Conservation (phyloP, 768 basidiomycete species). For the Russula brevipes region DNA sequence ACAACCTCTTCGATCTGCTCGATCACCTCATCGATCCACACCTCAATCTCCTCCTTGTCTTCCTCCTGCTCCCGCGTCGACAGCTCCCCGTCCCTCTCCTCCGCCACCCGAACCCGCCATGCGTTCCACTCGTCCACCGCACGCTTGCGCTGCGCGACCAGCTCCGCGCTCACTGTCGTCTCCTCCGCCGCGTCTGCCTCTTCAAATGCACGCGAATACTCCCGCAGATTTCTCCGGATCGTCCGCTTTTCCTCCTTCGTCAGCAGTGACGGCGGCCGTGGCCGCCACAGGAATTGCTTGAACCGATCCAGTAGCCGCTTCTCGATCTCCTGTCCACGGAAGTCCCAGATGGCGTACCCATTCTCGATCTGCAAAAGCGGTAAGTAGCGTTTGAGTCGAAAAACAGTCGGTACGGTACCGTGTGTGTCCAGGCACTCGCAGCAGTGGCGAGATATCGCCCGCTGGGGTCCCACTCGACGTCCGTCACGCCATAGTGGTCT, state of each 20-base stretch:
- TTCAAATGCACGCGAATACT: constrained; percentile 88
- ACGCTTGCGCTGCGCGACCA: constrained; percentile 82
- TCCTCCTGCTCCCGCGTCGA: constrained; percentile 40
- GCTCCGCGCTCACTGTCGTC: constrained; percentile 89
- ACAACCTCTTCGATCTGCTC: constrained; percentile 79
- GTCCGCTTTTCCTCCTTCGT: constrained; percentile 82
- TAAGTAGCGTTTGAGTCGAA: neutral
- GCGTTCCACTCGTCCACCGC: constrained; percentile 99
- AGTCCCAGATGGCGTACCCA: constrained; percentile 96
- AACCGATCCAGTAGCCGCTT: constrained; percentile 88
- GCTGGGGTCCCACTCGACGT: constrained; percentile 97
- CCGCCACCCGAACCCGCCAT: constrained; percentile 74
- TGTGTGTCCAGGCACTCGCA: constrained; percentile 92
- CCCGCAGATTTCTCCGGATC: constrained; percentile 83
- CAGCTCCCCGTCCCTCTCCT: constrained; percentile 43
- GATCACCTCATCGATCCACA: constrained; percentile 90
- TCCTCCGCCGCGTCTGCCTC: constrained; percentile 97
- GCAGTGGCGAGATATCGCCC: constrained; percentile 90
- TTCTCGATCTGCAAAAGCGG: constrained; percentile 71
- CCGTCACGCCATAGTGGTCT: constrained; percentile 96
- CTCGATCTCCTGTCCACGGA: constrained; percentile 92
- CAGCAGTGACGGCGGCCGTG: constrained; percentile 84
- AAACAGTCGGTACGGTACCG: constrained; percentile 45
- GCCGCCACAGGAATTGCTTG: constrained; percentile 99
- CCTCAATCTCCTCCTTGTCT: constrained; percentile 85